These are phyloP conservation scores for Penicillium frequentans DNA, from an alignment of 2,329 filamentous ascomycete genomes.

Conservation along the genomic window DNA sequence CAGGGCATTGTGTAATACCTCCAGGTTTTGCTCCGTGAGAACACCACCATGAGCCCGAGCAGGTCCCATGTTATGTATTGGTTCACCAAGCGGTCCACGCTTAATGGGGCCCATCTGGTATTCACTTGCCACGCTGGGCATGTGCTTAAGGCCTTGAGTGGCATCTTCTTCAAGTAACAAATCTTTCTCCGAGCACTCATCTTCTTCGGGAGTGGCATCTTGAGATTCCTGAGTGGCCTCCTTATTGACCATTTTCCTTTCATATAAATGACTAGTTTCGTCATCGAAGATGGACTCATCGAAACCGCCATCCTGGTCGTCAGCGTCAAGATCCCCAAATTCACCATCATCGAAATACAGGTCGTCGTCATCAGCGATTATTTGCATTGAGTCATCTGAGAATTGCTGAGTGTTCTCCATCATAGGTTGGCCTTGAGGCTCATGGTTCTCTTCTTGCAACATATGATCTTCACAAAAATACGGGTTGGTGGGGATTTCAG, in stretches of 20 bases:
- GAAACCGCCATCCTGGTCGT: constrained; percentile 37
- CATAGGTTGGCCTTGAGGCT: background rate
- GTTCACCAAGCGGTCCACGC: constrained; percentile 27
- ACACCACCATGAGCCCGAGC: constrained; percentile 34
- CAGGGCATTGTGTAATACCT: constrained; percentile 79
- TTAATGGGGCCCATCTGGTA: constrained; percentile 22
- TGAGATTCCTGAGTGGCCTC: constrained; percentile 9
- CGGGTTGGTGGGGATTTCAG: constrained; percentile 5
- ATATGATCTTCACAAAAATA: background rate
- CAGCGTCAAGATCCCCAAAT: constrained; percentile 40
- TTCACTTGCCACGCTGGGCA: constrained; percentile 38
- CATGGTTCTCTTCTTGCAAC: background rate
- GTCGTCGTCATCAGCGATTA: constrained; percentile 38
- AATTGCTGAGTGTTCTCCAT: background rate
- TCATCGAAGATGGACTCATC: constrained; percentile 53
- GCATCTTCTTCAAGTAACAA: constrained; percentile 8
- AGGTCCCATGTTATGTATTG: constrained; percentile 35
- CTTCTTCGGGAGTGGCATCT: background rate
- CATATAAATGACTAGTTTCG: constrained; percentile 45
- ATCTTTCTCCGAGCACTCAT: constrained; percentile 15
- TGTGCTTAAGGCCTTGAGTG: constrained; percentile 30
- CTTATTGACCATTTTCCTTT: constrained; percentile 31
- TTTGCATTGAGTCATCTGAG: background rate
- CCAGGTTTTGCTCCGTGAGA: constrained; percentile 58
- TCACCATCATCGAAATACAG: constrained; percentile 51